phyloP scores from a whole-genome alignment of 1,284 basidiomycete genomes.

The Pterula multifida region DNA sequence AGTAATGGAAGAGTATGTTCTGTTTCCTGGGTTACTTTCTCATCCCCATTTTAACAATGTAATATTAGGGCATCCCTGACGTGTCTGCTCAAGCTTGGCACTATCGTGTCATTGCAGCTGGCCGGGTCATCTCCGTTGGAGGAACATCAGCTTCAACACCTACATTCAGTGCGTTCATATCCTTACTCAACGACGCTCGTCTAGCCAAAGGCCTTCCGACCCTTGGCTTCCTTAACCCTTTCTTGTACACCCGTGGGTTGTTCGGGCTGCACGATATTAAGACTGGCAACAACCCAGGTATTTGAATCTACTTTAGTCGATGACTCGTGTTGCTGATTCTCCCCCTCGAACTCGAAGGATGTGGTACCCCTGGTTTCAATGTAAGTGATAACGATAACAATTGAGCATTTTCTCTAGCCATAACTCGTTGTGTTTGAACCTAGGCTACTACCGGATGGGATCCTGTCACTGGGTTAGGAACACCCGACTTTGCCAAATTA shows the following conservation, averaged over 20 bases:
- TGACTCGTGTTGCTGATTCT: not conserved
- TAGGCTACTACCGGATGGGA: constrained; percentile 2
- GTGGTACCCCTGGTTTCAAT: constrained; percentile 40
- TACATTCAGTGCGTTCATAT: constrained; percentile 40
- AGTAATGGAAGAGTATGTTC: constrained; percentile 22
- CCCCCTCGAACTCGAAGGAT: constrained; percentile 12
- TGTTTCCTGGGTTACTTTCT: not conserved
- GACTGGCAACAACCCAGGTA: constrained; percentile 36
- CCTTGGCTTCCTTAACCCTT: constrained; percentile 48
- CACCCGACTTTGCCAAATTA: not conserved
- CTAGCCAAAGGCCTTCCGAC: constrained; percentile 30
- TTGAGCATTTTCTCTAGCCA: not conserved
- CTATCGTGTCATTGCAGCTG: constrained; percentile 29
- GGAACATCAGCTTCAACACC: constrained; percentile 54
- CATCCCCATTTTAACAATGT: not conserved
- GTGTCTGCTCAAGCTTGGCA: constrained; percentile 43
- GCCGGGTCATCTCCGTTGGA: constrained; percentile 24
- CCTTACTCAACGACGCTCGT: constrained; percentile 52
- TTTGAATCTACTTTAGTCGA: not conserved
- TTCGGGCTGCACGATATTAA: constrained; percentile 40
- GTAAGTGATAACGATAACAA: constrained; percentile 18
- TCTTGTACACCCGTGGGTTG: constrained; percentile 31
- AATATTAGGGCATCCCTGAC: constrained; percentile 39
- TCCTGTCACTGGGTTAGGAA: not conserved
- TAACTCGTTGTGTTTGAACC: not conserved